These are phyloP conservation scores for Cyberlindnera mycetangii DNA, from an alignment of 805 yeast species.

Conservation along the genomic window DNA sequence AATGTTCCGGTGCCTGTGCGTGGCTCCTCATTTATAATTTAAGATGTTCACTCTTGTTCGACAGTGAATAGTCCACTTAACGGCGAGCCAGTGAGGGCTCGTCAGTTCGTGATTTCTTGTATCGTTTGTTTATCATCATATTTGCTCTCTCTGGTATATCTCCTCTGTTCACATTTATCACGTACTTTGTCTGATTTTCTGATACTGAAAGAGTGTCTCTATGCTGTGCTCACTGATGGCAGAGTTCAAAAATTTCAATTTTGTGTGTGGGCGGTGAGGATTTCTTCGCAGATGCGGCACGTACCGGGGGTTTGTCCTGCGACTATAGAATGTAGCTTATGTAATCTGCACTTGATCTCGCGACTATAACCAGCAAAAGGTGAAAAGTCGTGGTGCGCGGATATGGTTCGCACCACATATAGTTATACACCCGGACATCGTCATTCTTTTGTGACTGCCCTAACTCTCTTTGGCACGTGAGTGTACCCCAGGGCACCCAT, in stretches of 20 bases:
- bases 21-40: background rate
- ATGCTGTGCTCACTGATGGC: conserved; percentile 1
- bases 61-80: background rate
- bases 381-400: conserved; percentile 3
- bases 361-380: conserved; percentile 1
- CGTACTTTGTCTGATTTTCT: conserved; percentile 29
- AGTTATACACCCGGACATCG: conserved; percentile 9
- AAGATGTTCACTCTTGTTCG: background rate
- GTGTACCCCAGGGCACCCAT: background rate
- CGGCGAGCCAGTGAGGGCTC: background rate
- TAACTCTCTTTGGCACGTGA: conserved; percentile 1
- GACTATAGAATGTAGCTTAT: conserved; percentile 7
- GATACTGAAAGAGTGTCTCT: conserved; percentile 2
- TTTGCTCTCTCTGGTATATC: background rate
- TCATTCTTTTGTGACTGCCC: conserved; percentile 5
- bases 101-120: no score
- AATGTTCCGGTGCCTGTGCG: no score
- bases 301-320: conserved; percentile 5
- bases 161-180: conserved; percentile 6
- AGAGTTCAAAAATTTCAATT: conserved; percentile 27
- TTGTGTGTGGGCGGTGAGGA: conserved; percentile 23
- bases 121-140: background rate
- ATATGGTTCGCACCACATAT: conserved; percentile 8
- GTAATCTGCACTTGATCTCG: conserved; percentile 3
- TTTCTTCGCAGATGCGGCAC: conserved; percentile 16